Base-by-base conservation (phyloP, 371 early-diverging fungal genomes). In the Massospora cicadina region DNA sequence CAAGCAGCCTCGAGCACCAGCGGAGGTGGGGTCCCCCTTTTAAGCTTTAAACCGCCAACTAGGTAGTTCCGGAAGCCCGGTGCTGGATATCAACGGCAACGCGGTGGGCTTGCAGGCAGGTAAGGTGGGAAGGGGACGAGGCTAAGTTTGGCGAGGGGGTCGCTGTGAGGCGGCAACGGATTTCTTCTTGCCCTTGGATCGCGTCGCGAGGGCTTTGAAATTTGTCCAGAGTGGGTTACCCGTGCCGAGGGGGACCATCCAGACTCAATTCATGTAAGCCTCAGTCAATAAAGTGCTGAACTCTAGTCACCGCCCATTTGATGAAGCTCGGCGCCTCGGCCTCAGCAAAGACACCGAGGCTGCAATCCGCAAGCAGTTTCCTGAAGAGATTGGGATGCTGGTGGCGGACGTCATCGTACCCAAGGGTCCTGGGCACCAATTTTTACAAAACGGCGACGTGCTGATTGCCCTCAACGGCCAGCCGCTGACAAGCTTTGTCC, bases 91-190 rank as follows among this genome's bases (percentile, higher is more conserved):
- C 65, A 77, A 91, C 53, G 96, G 96, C 64, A 82, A 90, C 62
- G 96, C 96, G 0, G 95, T 94, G 13, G 94, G 86, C 7, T 73
- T 93, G 56, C 90, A 94, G 65, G 91, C 91, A 5, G 92, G 91
- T 63, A 75, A 10, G n/a, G 21, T 21, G 2, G 25, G 23, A 3
- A 7, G n/a, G 23, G 7, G 28, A 55, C 74, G 1, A 64, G 66
- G 33, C 33, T 62, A 21, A 28, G 59, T 21, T n/a, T 3, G 57
- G 3, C 26, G 24, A 65, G 74, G 75, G 67, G 89, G 90, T 30
- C 77, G 80, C 26, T 76, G 77, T 3, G 81, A 82, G 58, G 92
- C 91, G 10, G 90, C 90, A 1, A 89, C 96, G 1, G 89, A 89
- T 68, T 95, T 91, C 79, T 95, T 90, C 71, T 82, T 95, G 63